Evolutionary conservation across 2,329 filamentous ascomycete species (phyloP).

Genomic region (Alternaria viburni): DNA sequence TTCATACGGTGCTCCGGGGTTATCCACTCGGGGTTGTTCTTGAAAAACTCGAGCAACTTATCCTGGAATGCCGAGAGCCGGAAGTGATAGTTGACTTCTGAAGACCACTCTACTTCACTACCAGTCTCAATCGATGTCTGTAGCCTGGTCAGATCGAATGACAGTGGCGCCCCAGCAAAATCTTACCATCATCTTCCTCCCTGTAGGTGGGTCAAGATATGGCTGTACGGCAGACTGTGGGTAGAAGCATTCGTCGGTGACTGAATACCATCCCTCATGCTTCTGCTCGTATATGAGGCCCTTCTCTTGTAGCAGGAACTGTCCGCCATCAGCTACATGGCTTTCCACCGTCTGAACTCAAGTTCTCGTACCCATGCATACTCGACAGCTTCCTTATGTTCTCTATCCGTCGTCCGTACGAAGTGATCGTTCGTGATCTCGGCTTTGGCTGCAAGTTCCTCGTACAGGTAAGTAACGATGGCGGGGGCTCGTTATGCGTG

Average conservation of each 20-base stretch:
- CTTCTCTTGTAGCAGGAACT: conserved; percentile 73
- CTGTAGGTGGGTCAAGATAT: conserved; percentile 78
- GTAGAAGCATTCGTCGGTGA: conserved; percentile 97
- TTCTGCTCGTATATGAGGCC: conserved; percentile 83
- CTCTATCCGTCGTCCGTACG: conserved; percentile 85
- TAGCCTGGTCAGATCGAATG: conserved; percentile 16
- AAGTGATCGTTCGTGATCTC: conserved; percentile 83
- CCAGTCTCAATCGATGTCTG: conserved; percentile 80
- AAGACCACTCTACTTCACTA: conserved; percentile 92
- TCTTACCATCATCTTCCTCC: conserved; percentile 76
- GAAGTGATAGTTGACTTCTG: conserved; percentile 95
- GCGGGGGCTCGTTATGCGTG: background rate
- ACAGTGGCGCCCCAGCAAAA: background rate
- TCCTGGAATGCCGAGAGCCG: conserved; percentile 82
- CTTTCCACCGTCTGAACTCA: background rate
- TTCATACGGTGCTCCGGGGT: conserved; percentile 74
- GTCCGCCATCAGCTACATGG: conserved; percentile 28
- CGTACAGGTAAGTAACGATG: conserved; percentile 11
- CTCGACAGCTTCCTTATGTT: conserved; percentile 83
- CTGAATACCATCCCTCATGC: conserved; percentile 95
- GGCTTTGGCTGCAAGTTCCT: conserved; percentile 71
- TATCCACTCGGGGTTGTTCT: conserved; percentile 78
- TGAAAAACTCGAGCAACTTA: conserved; percentile 79
- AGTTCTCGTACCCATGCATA: conserved; percentile 74
- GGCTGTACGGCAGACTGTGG: conserved; percentile 76